Evolutionary conservation across 768 basidiomycete species (phyloP), one percentile per base, ranked within the genome.

Genomic region (Leccinellum rugosiceps): DNA sequence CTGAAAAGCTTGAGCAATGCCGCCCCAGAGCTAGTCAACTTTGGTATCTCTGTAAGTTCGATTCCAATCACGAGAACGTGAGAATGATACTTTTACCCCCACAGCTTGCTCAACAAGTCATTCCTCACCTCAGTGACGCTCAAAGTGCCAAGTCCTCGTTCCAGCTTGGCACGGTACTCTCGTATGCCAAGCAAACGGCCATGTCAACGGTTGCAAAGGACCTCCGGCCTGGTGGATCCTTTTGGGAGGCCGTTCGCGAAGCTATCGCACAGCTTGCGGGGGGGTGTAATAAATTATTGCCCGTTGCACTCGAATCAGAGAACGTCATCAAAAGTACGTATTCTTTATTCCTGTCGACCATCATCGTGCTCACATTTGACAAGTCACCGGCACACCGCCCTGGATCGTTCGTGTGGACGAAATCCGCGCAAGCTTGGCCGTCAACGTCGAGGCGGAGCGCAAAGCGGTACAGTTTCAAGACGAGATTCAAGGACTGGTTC

Each of bases 401-500:
- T 98, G 96, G 96, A 77, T 92, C 3, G 75, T 82, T 0, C 83
- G 96, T 21, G 81, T 96, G 9, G 82, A 84, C 13, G 86, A 93
- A 65, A 85, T 99, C 74, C 92, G 92, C 69, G 82, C 90, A 0
- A 85, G 79, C 49, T 82, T 88, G 2, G 90, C 92, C 0, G 80
- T 91, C 74, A 98, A 97, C 64, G 79, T 93, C 23, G 96, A 97
- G 67, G 94, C 95, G 1, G 96, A 98, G 68, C 84, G 90, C 48
- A 91, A 92, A 72, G 87, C 94, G 7, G 76, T 83, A 3, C 87
- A 91, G 59, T 80, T 97, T 23, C 90, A 87, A 60, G 95, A 97
- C 60, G 93, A 98, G 72, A 83, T 97, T 63, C 90, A 93, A 66
- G 88, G 88, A 8, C 84, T 98, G 41, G 82, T 88, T 28, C 87